phyloP scores from a whole-genome alignment of 345 rosid genomes.

The Orychophragmus violaceus region DNA sequence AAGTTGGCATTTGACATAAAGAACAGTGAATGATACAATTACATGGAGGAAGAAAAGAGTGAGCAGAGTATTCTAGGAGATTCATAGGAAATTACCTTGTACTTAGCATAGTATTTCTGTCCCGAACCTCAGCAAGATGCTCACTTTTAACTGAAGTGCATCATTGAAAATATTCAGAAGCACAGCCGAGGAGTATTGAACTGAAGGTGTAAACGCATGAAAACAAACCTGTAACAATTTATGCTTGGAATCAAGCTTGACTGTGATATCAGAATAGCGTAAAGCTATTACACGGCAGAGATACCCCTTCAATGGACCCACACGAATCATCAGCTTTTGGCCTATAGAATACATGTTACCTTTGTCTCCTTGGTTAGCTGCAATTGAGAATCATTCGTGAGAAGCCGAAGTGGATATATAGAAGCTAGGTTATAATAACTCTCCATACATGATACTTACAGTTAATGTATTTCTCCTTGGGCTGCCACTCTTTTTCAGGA shows the following conservation, averaged over 20 bases:
- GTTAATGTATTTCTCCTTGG: constrained; percentile 29
- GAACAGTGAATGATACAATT: not conserved
- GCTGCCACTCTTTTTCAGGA: constrained; percentile 50
- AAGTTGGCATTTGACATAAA: constrained; percentile 12
- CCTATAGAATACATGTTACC: constrained; percentile 71
- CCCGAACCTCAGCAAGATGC: constrained; percentile 85
- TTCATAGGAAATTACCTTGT: constrained; percentile 31
- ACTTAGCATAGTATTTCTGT: constrained; percentile 47
- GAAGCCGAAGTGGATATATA: not conserved
- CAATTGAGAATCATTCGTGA: constrained; percentile 30
- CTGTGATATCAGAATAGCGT: constrained; percentile 73
- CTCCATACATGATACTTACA: constrained; percentile 58
- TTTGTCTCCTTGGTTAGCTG: constrained; percentile 67
- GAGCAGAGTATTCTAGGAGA: not conserved
- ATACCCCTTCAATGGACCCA: constrained; percentile 92
- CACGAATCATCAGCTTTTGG: constrained; percentile 82
- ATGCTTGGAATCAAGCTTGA: constrained; percentile 88
- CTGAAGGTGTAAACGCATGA: not conserved
- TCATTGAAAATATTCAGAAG: constrained; percentile 15
- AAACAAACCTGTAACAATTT: constrained; percentile 69
- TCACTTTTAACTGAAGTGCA: constrained; percentile 67
- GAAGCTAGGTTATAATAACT: not conserved
- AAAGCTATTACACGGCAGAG: constrained; percentile 83
- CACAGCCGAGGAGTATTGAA: not conserved
- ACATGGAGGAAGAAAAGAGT: not conserved